Evolutionary conservation across 768 basidiomycete genomes (phyloP), one percentile per base, ranked within the genome.

Genomic region (Strobilomyces echinocephalus): DNA sequence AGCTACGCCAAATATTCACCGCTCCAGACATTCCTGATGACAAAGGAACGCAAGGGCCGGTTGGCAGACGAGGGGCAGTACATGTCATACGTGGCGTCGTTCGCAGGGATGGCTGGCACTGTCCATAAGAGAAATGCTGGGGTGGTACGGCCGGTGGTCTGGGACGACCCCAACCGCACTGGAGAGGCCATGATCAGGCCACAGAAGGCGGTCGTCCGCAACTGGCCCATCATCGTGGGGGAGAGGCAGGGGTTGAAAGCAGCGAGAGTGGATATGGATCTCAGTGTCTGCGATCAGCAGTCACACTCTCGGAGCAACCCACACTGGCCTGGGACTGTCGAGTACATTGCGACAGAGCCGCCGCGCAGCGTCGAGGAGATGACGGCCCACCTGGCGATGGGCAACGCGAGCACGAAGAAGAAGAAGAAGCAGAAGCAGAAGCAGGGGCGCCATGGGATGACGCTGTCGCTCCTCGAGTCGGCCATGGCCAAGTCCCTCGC

Each of bases 11-110:
- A 74, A 38, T 74, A 78, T 34, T 74, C 85, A 7, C 49, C 56
- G 7, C 69, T 91, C 45, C 84, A 88, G 49, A 74, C 77, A 0
- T 69, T 72, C 48, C 71, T 84, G 64, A 75, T 72, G 63, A 74
- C 75, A 8, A 74, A 72, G 54, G 70, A 81, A 16, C 75, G 80
- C 59, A 80, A 82, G 8, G 90, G 86, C 47, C 76, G 88, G 52
- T 54, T 85, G 57, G 73, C 83, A 35, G 72, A 79, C 30, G 53
- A 42, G 30, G 69, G 60, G 11, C 60, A 8, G 15, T 33, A 34
- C 18, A 15, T 18, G 33, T 31, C 52, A 45, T 64, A 63, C 47
- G 56, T 71, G 39, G 72, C 69, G 8, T 69, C 67, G 8, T 71
- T 69, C 20, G 73, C 63, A 16, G 61, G 72, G 15, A 63, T 69